Base-by-base conservation (phyloP, 805 yeast species). In the Candida golubevii region DNA sequence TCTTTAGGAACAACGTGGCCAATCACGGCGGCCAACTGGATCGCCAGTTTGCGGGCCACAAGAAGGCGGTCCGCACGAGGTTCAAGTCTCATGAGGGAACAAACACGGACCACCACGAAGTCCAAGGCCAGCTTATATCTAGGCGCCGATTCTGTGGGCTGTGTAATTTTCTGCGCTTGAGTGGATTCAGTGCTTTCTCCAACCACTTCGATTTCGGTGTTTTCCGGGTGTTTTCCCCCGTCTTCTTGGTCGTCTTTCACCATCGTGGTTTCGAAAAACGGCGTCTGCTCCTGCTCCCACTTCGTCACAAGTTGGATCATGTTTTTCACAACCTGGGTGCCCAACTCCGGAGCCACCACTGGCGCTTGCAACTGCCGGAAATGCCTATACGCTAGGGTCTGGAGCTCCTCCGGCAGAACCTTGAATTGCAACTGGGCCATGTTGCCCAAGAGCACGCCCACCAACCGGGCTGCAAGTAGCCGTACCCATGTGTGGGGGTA, bases 401-500 rank as follows among this genome's bases (percentile, higher is more conserved):
- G 91, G n/a, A 85, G 56, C 38, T 81, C 79, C 27, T 67, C 64
- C 23, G 66, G 66, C 2, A 67, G 49, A 2, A 70, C 26, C 18
- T 52, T 55, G 35, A 81, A 69, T 3, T 65, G 50, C 31, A 69
- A 45, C 12, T 58, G 54, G 31, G 68, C 65, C 36, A 66, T 38
- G 40, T 74, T 70, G 8, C 74, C 56, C 44, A 86, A 66, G 39
- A 85, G 58, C 1, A 64, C 56, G 1, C 83, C 82, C 33, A 82
- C 60, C 30, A 88, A 66, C 42, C 90, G 71, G 7, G 83, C 66
- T 1, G 95, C 69, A 6, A 76, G 66, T 46, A 85, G 70, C 55
- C 97, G 78, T 7, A 90, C 85, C 98, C 98, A 90, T 1, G 93
- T 74, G 63, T 90, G 97, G 2, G 97, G 97, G 60, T 79, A 90